phyloP scores from a whole-genome alignment of 2,329 filamentous ascomycete species.

The Sporothrix euskadiensis region DNA sequence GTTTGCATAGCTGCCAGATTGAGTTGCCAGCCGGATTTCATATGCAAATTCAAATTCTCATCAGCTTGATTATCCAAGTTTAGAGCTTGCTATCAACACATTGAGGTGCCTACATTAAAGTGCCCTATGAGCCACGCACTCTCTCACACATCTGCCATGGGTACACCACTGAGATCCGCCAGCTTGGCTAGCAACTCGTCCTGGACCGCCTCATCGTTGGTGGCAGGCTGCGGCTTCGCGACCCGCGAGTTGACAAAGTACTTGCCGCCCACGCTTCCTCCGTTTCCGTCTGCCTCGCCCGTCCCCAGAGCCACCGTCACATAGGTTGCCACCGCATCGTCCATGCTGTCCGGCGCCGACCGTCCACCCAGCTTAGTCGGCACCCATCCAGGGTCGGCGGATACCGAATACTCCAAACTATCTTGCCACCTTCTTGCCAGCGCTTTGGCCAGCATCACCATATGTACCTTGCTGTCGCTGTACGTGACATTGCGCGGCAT shows the following conservation, averaged over 20 bases:
- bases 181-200: slow-evolving; percentile 46
- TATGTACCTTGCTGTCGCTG: slow-evolving; percentile 57
- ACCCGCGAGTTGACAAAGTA: slow-evolving; percentile 44
- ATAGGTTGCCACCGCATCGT: slow-evolving; percentile 50
- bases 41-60: background rate
- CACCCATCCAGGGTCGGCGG: slow-evolving; percentile 56
- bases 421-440: slow-evolving; percentile 49
- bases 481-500: slow-evolving; percentile 40
- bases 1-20: background rate
- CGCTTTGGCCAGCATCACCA: slow-evolving; percentile 56
- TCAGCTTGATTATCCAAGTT: no score
- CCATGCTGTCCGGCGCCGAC: slow-evolving; percentile 49
- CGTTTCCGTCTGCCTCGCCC: slow-evolving; percentile 32
- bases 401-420: slow-evolving; percentile 34
- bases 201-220: slow-evolving; percentile 45
- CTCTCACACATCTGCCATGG: background rate
- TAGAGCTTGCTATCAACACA: background rate
- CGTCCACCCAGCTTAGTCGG: slow-evolving; percentile 56
- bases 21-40: background rate
- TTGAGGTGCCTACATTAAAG: no score
- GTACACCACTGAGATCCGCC: slow-evolving; percentile 37
- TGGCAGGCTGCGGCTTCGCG: slow-evolving; percentile 37
- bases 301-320: slow-evolving; percentile 49
- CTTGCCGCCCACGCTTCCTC: slow-evolving; percentile 40
- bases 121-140: background rate